phyloP scores from a whole-genome alignment of 805 yeast genomes.

The Hanseniaspora singularis region DNA sequence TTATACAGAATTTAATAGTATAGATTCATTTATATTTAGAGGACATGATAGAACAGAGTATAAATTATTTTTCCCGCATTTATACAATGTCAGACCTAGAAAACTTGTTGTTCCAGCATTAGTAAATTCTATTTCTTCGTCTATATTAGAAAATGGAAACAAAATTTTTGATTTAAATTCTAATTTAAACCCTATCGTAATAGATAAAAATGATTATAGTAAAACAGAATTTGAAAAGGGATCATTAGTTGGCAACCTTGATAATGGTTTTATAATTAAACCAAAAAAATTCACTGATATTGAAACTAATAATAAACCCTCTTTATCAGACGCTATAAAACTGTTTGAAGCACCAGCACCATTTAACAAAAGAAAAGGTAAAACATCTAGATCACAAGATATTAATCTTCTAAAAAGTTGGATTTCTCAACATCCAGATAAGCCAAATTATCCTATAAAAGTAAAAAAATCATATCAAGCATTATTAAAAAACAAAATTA shows the following conservation, averaged over 20 bases:
- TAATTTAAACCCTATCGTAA: constrained; percentile 37
- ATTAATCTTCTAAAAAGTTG: constrained; percentile 73
- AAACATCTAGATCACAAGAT: constrained; percentile 73
- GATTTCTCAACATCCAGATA: constrained; percentile 61
- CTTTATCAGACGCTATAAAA: constrained; percentile 42
- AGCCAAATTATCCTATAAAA: constrained; percentile 51
- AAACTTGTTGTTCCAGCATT: constrained; percentile 53
- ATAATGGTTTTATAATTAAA: no score
- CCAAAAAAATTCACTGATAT: constrained; percentile 33
- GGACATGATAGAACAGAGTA: constrained; percentile 69
- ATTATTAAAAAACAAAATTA: constrained; percentile 61
- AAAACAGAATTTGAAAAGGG: constrained; percentile 27
- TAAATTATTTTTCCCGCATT: constrained; percentile 71
- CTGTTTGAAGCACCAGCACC: constrained; percentile 81
- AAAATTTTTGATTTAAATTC: constrained; percentile 46
- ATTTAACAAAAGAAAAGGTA: constrained; percentile 62
- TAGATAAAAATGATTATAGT: constrained; percentile 19
- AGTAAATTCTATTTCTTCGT: constrained; percentile 48
- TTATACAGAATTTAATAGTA: constrained; percentile 77
- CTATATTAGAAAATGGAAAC: constrained; percentile 35
- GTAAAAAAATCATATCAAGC: constrained; percentile 82
- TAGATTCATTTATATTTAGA: constrained; percentile 77
- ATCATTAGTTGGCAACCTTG: constrained; percentile 22
- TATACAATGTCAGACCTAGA: constrained; percentile 68
- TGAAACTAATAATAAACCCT: constrained; percentile 22